phyloP scores from a whole-genome alignment of 176 grass and related monocot species.

The Melocanna baccifera region DNA sequence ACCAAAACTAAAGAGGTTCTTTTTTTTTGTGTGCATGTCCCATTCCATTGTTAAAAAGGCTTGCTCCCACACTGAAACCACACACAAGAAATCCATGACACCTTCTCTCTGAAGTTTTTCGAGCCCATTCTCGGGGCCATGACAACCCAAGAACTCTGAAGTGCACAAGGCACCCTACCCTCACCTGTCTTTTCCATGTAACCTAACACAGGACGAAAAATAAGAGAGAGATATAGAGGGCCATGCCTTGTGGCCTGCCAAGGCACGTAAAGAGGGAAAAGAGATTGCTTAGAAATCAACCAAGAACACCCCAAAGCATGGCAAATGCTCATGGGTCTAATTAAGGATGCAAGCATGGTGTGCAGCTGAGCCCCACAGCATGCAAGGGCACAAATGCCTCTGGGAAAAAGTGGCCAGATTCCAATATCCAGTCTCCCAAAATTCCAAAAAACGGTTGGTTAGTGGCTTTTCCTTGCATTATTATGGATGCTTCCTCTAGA shows the following conservation, averaged over 20 bases:
- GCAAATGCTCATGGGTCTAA: background rate
- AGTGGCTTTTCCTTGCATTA: constrained; percentile 3
- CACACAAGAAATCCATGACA: background rate
- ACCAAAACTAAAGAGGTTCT: background rate
- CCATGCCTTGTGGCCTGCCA: constrained; percentile 2
- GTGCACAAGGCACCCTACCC: background rate
- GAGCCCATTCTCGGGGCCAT: background rate
- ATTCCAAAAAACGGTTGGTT: constrained; percentile 10
- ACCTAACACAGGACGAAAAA: background rate
- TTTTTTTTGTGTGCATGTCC: background rate
- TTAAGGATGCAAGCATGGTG: background rate
- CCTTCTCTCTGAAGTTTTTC: background rate
- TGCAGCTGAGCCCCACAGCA: background rate
- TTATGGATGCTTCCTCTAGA: background rate
- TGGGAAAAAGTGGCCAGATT: background rate
- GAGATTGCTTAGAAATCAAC: constrained; percentile 8
- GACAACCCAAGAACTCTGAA: background rate
- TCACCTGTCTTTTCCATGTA: background rate
- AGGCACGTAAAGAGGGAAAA: background rate
- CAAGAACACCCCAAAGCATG: background rate
- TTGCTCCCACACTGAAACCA: background rate
- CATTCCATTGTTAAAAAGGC: background rate
- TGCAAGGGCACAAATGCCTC: constrained; percentile 21
- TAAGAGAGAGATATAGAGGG: background rate
- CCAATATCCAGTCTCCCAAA: background rate